Conservation (phyloP, 2,329 filamentous ascomycete species). For the Alternaria rosae region DNA sequence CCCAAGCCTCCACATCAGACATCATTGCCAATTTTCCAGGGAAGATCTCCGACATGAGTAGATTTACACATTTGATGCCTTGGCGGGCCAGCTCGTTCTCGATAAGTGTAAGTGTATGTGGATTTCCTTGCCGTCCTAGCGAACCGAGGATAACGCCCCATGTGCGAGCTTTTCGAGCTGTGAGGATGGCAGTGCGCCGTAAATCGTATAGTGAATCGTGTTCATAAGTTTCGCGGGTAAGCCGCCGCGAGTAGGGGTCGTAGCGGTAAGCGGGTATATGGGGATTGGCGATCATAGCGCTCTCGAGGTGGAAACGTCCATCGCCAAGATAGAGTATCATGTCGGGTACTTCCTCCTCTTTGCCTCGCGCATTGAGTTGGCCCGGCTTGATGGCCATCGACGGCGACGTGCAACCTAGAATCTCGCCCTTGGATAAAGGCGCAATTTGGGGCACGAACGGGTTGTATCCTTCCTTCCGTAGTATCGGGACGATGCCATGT, state of each 20-base stretch:
- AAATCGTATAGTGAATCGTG: slow-evolving; percentile 89
- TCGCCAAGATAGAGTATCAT: slow-evolving; percentile 89
- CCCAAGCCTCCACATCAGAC: slow-evolving; percentile 94
- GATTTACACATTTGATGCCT: slow-evolving; percentile 81
- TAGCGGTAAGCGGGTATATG: slow-evolving; percentile 90
- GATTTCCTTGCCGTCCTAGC: slow-evolving; percentile 92
- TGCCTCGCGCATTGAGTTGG: slow-evolving; percentile 56
- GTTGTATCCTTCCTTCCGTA: slow-evolving; percentile 85
- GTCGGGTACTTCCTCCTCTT: slow-evolving; percentile 60
- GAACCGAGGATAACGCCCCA: slow-evolving; percentile 97
- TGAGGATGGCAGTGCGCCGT: slow-evolving; percentile 76
- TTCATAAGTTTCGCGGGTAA: slow-evolving; percentile 90
- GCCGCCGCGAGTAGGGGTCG: slow-evolving; percentile 90
- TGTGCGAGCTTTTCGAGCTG: slow-evolving; percentile 78
- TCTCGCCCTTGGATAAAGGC: slow-evolving; percentile 92
- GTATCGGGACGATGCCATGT: slow-evolving; percentile 78
- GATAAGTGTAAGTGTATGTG: slow-evolving; percentile 87
- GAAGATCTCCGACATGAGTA: slow-evolving; percentile 94
- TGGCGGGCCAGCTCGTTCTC: slow-evolving; percentile 75
- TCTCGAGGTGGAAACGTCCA: slow-evolving; percentile 94
- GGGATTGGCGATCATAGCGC: slow-evolving; percentile 99
- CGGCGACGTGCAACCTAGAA: slow-evolving; percentile 95
- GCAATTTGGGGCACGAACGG: slow-evolving; percentile 91
- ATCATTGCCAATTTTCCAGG: slow-evolving; percentile 94
- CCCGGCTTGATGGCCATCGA: slow-evolving; percentile 46